Base-by-base conservation (phyloP, 345 rosid genomes). In the Populus pruinosa region DNA sequence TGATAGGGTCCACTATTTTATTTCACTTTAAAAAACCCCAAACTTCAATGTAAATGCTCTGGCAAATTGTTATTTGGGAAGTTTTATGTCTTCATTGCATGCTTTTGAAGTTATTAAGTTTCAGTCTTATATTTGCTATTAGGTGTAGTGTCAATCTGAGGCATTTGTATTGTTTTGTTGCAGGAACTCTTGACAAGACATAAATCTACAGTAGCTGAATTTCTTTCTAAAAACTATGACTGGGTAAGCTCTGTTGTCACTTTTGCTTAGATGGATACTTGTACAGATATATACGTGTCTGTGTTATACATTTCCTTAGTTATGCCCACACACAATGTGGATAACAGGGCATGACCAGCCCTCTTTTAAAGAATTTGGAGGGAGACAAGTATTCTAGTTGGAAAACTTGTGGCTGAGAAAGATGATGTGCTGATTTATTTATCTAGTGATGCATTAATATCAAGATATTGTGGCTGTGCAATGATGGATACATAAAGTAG, bases 171-270 rank as follows among this genome's bases (percentile, higher is more conserved):
- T 47, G 50, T 72, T 78, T 74, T 78, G 70, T 79, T 82, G 72
- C 88, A 96, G 99, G 99, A 96, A 80, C 88, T 96, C n/a, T 59
- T 96, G 84, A 92, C 97, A 50, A 91, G 99, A 89, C 98, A 96
- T 82, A 96, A 96, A 85, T 92, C 99, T 78, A 96, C 99, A 10
- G 98, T 96, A 31, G 96, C 98, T 44, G 98, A 92, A 72, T 96
- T 96, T 84, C 97, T 96, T 64, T 87, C 91, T 17, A 91, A 86
- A 83, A 94, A 94, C 82, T 93, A 96, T 86, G 98, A 94, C 33
- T 92, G 99, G 99, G 98, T 89, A 81, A 86, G 87, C 74, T 35
- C 53, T 78, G n/a, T 21, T 62, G 2, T 4, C 7, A 13, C 43
- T 47, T 63, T 8, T 27, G 43, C 55, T 73, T 25, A n/a, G 65